Evolutionary conservation across 345 rosid genomes (phyloP).

Genomic region (Bretschneidera sinensis): DNA sequence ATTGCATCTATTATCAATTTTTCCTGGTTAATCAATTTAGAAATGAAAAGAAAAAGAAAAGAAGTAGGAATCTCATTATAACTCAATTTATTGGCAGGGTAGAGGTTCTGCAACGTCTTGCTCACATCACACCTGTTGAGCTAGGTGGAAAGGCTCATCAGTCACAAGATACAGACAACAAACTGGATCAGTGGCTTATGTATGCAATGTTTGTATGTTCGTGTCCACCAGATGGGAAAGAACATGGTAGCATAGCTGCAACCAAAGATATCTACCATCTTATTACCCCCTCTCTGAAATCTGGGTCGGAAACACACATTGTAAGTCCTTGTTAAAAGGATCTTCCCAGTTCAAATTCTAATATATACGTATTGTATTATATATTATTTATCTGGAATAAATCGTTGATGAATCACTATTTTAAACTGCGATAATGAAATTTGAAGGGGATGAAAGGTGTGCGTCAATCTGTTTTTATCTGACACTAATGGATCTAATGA

Average conservation of each 20-base stretch:
- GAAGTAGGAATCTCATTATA: neutral
- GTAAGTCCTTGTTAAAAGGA: constrained; percentile 41
- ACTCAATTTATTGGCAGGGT: constrained; percentile 48
- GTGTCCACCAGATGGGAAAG: constrained; percentile 84
- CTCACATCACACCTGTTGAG: constrained; percentile 85
- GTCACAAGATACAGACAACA: constrained; percentile 85
- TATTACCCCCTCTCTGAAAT: constrained; percentile 78
- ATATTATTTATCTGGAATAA: too few species aligned
- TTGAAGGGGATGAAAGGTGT: too few species aligned
- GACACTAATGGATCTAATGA: too few species aligned
- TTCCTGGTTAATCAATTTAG: constrained; percentile 2
- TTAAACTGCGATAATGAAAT: too few species aligned
- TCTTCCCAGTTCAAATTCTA: neutral
- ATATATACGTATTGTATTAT: too few species aligned
- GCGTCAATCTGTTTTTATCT: too few species aligned
- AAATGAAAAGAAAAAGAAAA: neutral
- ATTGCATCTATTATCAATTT: too few species aligned
- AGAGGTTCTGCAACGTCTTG: constrained; percentile 77
- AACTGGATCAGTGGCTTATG: constrained; percentile 97
- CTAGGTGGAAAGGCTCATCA: constrained; percentile 91
- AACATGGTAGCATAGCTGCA: constrained; percentile 72
- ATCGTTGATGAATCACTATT: too few species aligned
- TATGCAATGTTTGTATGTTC: constrained; percentile 96
- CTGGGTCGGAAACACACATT: constrained; percentile 79
- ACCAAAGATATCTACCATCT: constrained; percentile 85